Conservation (phyloP, 2,329 filamentous ascomycete species). For the Cercospora sesami region DNA sequence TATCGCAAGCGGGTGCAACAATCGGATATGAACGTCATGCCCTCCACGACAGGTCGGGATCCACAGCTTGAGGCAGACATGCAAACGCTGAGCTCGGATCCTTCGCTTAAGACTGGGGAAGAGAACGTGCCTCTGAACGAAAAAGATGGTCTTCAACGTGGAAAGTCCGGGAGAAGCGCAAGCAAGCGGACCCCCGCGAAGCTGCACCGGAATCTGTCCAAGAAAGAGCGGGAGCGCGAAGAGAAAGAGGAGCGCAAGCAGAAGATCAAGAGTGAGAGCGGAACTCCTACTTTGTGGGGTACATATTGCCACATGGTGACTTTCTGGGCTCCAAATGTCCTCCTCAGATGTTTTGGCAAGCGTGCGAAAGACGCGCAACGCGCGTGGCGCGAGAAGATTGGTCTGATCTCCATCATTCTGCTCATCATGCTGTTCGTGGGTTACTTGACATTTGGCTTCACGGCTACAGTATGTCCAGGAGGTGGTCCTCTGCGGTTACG, state of each 20-base stretch:
- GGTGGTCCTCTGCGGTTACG: conserved; percentile 68
- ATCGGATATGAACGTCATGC: conserved; percentile 83
- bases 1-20: conserved; percentile 82
- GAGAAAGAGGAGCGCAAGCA: conserved; percentile 47
- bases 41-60: conserved; percentile 90
- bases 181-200: conserved; percentile 38
- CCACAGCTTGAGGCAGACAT: conserved; percentile 70
- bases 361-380: conserved; percentile 80
- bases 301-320: conserved; percentile 92
- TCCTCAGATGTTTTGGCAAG: conserved; percentile 83
- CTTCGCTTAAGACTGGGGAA: conserved; percentile 22
- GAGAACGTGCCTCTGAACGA: conserved; percentile 41
- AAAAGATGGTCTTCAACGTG: conserved; percentile 25
- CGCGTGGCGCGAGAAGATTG: conserved; percentile 98
- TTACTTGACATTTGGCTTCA: conserved; percentile 96
- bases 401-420: conserved; percentile 89
- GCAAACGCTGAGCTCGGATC: conserved; percentile 60
- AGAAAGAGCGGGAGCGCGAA: conserved; percentile 62
- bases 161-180: conserved; percentile 39
- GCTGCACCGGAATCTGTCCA: conserved; percentile 63
- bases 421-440: conserved; percentile 85
- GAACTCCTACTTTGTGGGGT: conserved; percentile 87
- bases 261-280: conserved; percentile 63
- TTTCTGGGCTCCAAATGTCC: conserved; percentile 87
- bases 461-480: conserved; percentile 75